Conservation (phyloP, 176 grass and related monocot species). For the Eragrostis nindensis region DNA sequence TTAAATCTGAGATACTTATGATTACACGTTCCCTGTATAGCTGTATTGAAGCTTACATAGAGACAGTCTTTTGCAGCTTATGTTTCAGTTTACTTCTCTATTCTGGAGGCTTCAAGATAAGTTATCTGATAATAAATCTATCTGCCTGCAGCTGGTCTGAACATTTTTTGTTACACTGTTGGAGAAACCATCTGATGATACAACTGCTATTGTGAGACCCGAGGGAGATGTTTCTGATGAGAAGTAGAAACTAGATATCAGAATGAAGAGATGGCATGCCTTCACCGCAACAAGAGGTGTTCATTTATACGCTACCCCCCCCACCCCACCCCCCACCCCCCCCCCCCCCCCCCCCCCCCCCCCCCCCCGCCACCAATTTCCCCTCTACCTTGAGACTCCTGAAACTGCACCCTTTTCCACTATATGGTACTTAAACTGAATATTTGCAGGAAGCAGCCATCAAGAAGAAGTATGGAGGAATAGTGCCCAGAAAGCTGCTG, state of each 20-base stretch:
- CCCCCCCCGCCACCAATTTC: too few relatives aligned
- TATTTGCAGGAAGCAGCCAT: slow-evolving; percentile 60
- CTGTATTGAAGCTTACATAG: neutral
- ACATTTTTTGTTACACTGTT: slow-evolving; percentile 44
- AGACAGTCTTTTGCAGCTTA: neutral
- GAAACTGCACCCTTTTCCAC: neutral
- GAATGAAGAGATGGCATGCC: slow-evolving; percentile 51
- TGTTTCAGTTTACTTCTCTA: neutral
- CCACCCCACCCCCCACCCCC: too few relatives aligned
- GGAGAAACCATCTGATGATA: slow-evolving; percentile 49
- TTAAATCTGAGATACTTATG: neutral
- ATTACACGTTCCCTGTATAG: neutral
- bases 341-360: too few relatives aligned
- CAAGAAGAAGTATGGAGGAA: slow-evolving; percentile 76
- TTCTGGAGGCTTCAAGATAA: neutral
- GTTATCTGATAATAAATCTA: slow-evolving; percentile 24
- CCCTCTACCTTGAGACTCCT: neutral
- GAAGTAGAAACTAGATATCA: slow-evolving; percentile 41
- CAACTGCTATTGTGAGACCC: slow-evolving; percentile 28
- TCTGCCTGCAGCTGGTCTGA: slow-evolving; percentile 32
- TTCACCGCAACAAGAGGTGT: slow-evolving; percentile 58
- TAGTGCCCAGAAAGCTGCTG: too few relatives aligned
- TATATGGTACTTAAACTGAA: neutral
- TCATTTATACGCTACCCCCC: too few relatives aligned
- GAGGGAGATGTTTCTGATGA: slow-evolving; percentile 38